Percentiles rank a stretch among this genome's conserved stretches.
phyloP scores from a whole-genome alignment of 78 protist genomes.

The Diacronema lutheri region DNA sequence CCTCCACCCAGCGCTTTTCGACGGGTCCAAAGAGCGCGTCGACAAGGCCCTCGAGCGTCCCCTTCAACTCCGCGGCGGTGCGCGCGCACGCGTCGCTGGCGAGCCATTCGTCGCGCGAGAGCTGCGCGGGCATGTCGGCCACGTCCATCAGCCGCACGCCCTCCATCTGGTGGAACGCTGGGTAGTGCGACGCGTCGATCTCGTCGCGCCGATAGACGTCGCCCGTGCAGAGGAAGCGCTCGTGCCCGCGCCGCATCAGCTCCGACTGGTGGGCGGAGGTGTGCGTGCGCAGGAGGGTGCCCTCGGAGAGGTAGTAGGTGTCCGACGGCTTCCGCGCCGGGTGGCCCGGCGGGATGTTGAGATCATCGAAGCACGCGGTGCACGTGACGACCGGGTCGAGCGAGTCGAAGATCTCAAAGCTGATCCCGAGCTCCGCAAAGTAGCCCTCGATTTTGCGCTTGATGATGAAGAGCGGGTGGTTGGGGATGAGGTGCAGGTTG shows the following conservation, averaged over 20 bases:
- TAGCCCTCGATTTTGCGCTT: background rate
- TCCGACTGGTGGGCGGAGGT: conserved; percentile 69
- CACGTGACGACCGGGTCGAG: background rate
- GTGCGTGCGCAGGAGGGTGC: conserved; percentile 1
- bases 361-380: conserved; percentile 60
- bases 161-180: conserved; percentile 76
- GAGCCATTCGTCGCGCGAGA: background rate
- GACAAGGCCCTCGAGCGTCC: conserved; percentile 27
- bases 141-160: conserved; percentile 57
- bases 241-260: conserved; percentile 37
- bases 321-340: conserved; percentile 67
- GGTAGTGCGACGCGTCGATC: conserved; percentile 66
- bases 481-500: background rate
- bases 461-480: conserved; percentile 24
- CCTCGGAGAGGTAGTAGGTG: conserved; percentile 62
- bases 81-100: background rate
- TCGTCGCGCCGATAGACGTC: conserved; percentile 79
- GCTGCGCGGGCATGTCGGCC: background rate
- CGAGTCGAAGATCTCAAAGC: background rate
- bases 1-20: conserved; percentile 3
- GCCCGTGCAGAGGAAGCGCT: conserved; percentile 53
- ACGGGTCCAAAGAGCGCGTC: conserved; percentile 18
- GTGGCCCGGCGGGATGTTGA: conserved; percentile 68
- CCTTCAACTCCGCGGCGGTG: conserved; percentile 39
- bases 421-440: background rate